Evolutionary conservation across 164 flowering plant species (phyloP).

Genomic region (Hamamelis virginiana): DNA sequence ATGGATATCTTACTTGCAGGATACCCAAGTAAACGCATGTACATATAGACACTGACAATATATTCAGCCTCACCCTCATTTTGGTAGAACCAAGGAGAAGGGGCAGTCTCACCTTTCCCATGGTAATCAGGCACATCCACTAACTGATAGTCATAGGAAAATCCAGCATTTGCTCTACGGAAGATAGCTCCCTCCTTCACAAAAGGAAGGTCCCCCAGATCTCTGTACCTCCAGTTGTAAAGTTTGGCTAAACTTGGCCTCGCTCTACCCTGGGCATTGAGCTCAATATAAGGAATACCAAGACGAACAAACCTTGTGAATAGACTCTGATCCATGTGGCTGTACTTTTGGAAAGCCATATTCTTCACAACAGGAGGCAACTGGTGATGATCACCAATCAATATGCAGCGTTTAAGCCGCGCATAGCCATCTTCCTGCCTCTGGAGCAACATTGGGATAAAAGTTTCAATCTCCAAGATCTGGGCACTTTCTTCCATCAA

Average conservation of each 20-base stretch:
- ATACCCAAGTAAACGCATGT: conserved; percentile 91
- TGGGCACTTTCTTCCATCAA: conserved; percentile 99
- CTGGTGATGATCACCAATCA: conserved; percentile 99
- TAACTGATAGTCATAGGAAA: conserved; percentile 88
- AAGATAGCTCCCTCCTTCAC: conserved; percentile 65
- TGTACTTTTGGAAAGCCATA: conserved; percentile 99
- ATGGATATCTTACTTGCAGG: conserved; percentile 95
- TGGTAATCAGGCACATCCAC: conserved; percentile 92
- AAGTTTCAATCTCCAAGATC: conserved; percentile 94
- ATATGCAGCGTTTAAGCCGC: conserved; percentile 90
- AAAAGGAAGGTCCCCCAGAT: conserved; percentile 88
- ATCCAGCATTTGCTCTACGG: conserved; percentile 88
- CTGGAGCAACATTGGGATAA: conserved; percentile 96
- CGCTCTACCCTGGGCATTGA: conserved; percentile 98
- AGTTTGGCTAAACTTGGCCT: conserved; percentile 90
- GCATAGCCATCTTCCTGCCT: conserved; percentile 98
- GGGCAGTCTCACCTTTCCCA: conserved; percentile 91
- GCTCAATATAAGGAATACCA: conserved; percentile 95
- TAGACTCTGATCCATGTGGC: conserved; percentile 99
- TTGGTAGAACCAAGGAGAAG: conserved; percentile 99
- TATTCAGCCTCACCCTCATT: conserved; percentile 99
- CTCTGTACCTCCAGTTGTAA: conserved; percentile 96
- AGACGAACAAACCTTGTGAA: conserved; percentile 97
- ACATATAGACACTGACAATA: conserved; percentile 87
- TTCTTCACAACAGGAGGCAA: conserved; percentile 99